Evolutionary conservation across 2,329 filamentous ascomycete genomes (phyloP), one percentile per base, ranked within the genome.

Genomic region (Curvularia lunata): DNA sequence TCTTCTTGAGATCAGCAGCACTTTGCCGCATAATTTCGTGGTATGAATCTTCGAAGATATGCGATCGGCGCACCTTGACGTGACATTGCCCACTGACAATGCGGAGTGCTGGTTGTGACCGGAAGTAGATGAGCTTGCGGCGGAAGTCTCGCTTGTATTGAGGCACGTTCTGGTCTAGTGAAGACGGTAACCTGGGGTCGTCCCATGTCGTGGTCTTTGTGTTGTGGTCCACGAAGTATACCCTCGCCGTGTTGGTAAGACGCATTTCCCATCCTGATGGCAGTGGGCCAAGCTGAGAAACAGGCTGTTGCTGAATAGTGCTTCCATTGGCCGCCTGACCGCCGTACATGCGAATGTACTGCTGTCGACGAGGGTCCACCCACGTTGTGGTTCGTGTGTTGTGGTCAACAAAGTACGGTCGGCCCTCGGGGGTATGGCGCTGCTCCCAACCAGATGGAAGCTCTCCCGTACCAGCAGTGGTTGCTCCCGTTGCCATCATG

Each of bases 181-280:
- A 98, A 2, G 94, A 98, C 23, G 95, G 95, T 67, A 99, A 82
- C 73, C 95, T 87, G 34, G 95, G 95, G 73, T 99, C 95, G 74
- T 99, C 95, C 95, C 95, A 99, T 1, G 95, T 99, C 3, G 95
- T 99, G 0, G 95, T 99, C 83, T 99, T 99, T 43, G 95, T 99
- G 80, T 99, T 99, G 81, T 99, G 95, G 73, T 99, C 95, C 43
- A 99, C 95, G 77, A 99, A 99, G 80, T 99, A 99, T 16, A 99
- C 95, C 58, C 95, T 86, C 27, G 95, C 95, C 13, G 95, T 99
- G 78, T 99, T 98, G 52, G 95, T 99, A 50, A 99, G 87, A 59
- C 95, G 91, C 95, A 99, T 99, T 83, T 99, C 95, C 95, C 95
- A 99, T 2, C 95, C 95, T 72, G 95, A 98, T 3, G 95, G 95